Evolutionary conservation across 139 green algal genomes (phyloP), one percentile per base, ranked within the genome.

Genomic region (Micromonas commoda): DNA sequence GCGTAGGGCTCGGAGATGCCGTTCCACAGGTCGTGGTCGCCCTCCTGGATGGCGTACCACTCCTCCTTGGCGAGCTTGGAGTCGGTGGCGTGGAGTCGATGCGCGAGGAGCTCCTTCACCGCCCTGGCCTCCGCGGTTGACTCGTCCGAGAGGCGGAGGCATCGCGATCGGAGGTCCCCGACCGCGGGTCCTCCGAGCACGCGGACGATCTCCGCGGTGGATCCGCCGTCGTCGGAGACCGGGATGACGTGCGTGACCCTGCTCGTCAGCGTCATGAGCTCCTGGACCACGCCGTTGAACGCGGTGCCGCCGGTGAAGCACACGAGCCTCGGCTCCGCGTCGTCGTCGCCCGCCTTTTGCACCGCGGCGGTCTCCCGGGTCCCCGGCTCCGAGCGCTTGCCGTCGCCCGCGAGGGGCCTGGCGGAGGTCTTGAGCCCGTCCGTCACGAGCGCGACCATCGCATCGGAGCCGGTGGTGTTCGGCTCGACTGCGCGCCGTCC

Each of bases 181-280:
- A 99, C 93, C 26, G 95, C 95, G 1, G 95, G 95, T 1, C 94
- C 94, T 0, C 95, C 95, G 39, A 98, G 86, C 60, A 99, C 95
- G 0, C 95, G 83, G 77, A 99, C 94, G 69, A 99, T 97, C 85
- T 99, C 95, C 0, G 95, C 94, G 13, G 95, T 99, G 54, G 83
- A 92, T 61, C 95, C 95, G 3, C 95, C 95, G 73, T 99, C 94
- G 77, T 99, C 95, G 1, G 88, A 95, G 0, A 99, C 95, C 9
- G 95, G 95, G 72, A 99, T 88, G 37, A 99, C 91, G 81, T 99
- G 92, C 1, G 92, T 77, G 33, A 98, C 92, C 19, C 80, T 75
- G 0, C 86, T 94, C 26, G 94, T 97, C 0, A 92, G 86, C 53
- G 84, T 69, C 20, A 80, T 82, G 69, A 98, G 81, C 29, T 86